Evolutionary conservation across 2,329 filamentous ascomycete genomes (phyloP).

Genomic region (Fusarium concolor): DNA sequence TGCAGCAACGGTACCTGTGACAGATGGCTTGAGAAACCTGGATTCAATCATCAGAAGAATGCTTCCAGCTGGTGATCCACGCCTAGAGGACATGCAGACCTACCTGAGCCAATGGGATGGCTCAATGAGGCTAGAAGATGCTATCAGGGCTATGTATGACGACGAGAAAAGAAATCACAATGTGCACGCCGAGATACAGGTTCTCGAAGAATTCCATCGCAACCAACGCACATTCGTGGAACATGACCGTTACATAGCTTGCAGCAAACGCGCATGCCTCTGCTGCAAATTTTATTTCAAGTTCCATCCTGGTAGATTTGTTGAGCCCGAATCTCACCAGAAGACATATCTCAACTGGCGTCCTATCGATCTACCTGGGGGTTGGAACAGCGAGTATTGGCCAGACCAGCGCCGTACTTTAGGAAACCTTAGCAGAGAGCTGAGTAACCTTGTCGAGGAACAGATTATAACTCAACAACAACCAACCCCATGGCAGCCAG

Average conservation of each 20-base stretch:
- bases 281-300: conserved; percentile 60
- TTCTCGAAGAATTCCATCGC: conserved; percentile 59
- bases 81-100: background rate
- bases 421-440: conserved; percentile 10
- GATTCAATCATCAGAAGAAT: conserved; percentile 50
- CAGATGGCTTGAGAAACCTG: conserved; percentile 47
- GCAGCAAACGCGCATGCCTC: conserved; percentile 64
- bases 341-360: conserved; percentile 59
- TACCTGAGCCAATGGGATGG: conserved; percentile 7
- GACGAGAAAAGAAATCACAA: conserved; percentile 36
- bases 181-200: conserved; percentile 36
- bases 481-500: conserved; percentile 9
- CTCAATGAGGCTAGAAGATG: conserved; percentile 1
- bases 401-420: conserved; percentile 22
- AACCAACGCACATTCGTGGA: conserved; percentile 50
- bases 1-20: conserved; percentile 33
- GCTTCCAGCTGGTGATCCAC: conserved; percentile 28
- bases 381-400: background rate
- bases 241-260: conserved; percentile 59
- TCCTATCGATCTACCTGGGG: conserved; percentile 19
- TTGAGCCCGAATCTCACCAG: conserved; percentile 52
- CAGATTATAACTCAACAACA: conserved; percentile 6
- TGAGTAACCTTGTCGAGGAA: conserved; percentile 11
- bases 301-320: conserved; percentile 51
- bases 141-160: conserved; percentile 19